phyloP scores from a whole-genome alignment of 768 basidiomycete species.

The Agrocybe pediades region DNA sequence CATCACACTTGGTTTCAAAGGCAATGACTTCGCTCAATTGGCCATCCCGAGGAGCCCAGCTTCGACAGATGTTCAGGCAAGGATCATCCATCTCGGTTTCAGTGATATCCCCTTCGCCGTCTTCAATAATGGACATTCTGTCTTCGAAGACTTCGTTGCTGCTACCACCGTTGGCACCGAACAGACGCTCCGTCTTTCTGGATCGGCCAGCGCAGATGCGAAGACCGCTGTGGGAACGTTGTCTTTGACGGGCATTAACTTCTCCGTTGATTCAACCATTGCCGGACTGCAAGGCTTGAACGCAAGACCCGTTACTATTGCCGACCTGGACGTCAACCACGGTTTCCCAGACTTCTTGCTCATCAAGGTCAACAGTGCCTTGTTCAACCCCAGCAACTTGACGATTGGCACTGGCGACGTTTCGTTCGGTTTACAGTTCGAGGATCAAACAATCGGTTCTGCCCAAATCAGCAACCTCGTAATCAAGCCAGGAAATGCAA shows the following conservation, averaged over 20 bases:
- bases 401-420: constrained; percentile 64
- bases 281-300: constrained; percentile 66
- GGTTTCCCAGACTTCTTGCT: constrained; percentile 69
- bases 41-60: constrained; percentile 57
- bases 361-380: constrained; percentile 59
- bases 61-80: constrained; percentile 60
- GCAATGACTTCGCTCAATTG: constrained; percentile 59
- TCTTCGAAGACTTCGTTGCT: constrained; percentile 65
- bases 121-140: constrained; percentile 43
- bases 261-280: constrained; percentile 59
- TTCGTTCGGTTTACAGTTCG: constrained; percentile 57
- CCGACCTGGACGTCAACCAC: constrained; percentile 64
- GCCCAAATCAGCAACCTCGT: constrained; percentile 58
- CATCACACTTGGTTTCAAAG: constrained; percentile 52
- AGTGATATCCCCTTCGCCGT: constrained; percentile 60
- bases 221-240: constrained; percentile 68
- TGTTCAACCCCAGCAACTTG: constrained; percentile 66
- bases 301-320: constrained; percentile 56
- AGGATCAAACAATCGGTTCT: constrained; percentile 55
- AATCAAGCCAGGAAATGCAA: constrained; percentile 58
- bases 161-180: constrained; percentile 52
- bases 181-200: constrained; percentile 53
- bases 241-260: constrained; percentile 55
- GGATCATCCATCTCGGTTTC: constrained; percentile 65
- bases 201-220: constrained; percentile 57